Percentiles rank a stretch among this genome's conserved stretches.
These are phyloP conservation scores for Trichocomaceae sp. DNA, from an alignment of 2,329 filamentous ascomycete genomes.

Conservation along the genomic window DNA sequence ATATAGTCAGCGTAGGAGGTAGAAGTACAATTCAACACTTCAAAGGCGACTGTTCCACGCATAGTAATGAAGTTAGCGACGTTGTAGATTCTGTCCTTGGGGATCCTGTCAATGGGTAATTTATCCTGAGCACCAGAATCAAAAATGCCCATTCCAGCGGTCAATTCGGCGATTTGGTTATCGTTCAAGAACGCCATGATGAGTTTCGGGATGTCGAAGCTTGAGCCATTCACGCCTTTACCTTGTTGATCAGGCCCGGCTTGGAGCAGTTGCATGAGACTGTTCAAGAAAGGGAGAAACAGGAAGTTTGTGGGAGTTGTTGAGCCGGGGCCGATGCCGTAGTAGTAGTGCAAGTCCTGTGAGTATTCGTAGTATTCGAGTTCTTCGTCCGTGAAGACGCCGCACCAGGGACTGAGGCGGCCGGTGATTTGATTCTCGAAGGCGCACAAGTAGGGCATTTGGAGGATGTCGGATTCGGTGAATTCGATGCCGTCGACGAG, in stretches of 20 bases:
- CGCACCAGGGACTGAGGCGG: conserved; percentile 55
- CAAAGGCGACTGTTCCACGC: conserved; percentile 60
- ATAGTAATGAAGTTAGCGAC: conserved; percentile 54
- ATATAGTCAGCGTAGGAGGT: conserved; percentile 29
- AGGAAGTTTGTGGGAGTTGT: conserved; percentile 44
- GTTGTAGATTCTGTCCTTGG: conserved; percentile 47
- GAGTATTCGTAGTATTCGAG: conserved; percentile 59
- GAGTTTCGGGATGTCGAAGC: conserved; percentile 46
- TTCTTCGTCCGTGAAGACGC: conserved; percentile 56
- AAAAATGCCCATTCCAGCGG: conserved; percentile 55
- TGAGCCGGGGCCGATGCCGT: conserved; percentile 55
- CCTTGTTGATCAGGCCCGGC: conserved; percentile 48
- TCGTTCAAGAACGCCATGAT: conserved; percentile 60
- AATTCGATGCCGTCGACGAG: conserved; percentile 52
- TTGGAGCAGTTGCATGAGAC: conserved; percentile 48
- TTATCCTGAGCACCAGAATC: conserved; percentile 54
- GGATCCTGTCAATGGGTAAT: conserved; percentile 44
- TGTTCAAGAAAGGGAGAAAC: conserved; percentile 57
- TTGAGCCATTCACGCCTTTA: conserved; percentile 27
- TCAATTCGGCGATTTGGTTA: conserved; percentile 58
- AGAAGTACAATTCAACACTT: conserved; percentile 51
- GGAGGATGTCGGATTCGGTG: conserved; percentile 47
- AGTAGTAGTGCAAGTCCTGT: conserved; percentile 63
- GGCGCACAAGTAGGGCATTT: conserved; percentile 63
- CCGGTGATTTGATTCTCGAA: conserved; percentile 65